phyloP scores from a whole-genome alignment of 768 basidiomycete species.

The Suillus lakei region DNA sequence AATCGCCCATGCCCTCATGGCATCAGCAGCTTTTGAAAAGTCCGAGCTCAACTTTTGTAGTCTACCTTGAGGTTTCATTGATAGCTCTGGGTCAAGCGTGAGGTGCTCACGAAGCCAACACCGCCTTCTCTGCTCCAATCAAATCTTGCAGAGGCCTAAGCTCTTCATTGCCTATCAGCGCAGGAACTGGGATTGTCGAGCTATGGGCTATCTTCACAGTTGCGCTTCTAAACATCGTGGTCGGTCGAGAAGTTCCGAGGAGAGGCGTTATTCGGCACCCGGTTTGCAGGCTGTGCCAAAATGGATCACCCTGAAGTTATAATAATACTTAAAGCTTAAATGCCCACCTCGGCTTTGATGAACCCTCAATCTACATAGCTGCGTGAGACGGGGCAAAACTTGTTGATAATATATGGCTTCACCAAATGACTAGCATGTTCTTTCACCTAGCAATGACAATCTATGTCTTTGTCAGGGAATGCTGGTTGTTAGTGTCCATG shows the following conservation, averaged over 20 bases:
- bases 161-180: conserved; percentile 66
- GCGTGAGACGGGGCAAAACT: background rate
- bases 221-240: conserved; percentile 73
- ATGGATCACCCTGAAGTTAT: too few relatives aligned
- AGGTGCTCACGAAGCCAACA: conserved; percentile 66
- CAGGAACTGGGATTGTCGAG: conserved; percentile 73
- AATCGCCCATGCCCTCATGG: conserved; percentile 71
- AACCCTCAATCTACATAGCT: background rate
- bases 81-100: background rate
- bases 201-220: conserved; percentile 90
- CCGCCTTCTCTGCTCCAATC: conserved; percentile 86
- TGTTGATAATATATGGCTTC: background rate
- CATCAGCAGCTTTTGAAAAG: conserved; percentile 71
- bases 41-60: conserved; percentile 71
- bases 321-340: too few relatives aligned
- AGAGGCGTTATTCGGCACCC: background rate
- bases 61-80: conserved; percentile 34
- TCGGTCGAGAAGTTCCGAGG: background rate
- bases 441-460: background rate
- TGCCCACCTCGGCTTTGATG: background rate
- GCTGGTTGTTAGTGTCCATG: too few relatives aligned
- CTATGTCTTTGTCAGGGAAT: too few relatives aligned
- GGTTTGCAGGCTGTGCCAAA: background rate
- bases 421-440: background rate
- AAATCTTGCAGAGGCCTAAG: conserved; percentile 83